Evolutionary conservation across 177 flowering plant species (phyloP), one percentile per base, ranked within the genome.

Genomic region (Vitis hybrid): DNA sequence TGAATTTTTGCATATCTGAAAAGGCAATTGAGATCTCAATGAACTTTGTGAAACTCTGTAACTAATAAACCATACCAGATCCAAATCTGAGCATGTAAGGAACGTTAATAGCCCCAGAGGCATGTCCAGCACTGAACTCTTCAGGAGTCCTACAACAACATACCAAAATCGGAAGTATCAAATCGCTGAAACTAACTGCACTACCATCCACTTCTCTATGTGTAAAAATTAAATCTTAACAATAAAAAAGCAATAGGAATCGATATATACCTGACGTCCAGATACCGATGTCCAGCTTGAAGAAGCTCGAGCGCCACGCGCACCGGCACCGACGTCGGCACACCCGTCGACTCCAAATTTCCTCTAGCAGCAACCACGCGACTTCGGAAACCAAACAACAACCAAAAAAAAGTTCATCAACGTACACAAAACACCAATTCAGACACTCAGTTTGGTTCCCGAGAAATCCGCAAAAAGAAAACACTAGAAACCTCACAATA

Each of bases 301-400:
- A 86, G 87, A 65, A 94, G 92, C 75, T 90, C 98, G n/a, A 82
- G 83, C 3, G 97, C 98, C 6, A 90, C 95, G 21, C 92, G 83
- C 9, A 94, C 94, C 1, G 97, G 97, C 52, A 91, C 98, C 15
- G 98, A 93, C 9, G 80, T 81, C 3, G 94, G 94, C 58, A 77
- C 80, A 10, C 80, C 84, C 1, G 66, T 13, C 2, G 83, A 63
- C 71, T 76, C 81, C 66, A 68, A 49, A 18, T 81, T 84, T 59
- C 69, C 79, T 67, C 81, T 76, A 30, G 72, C 70, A 13, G 81
- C 70, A 17, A 75, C 82, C 66, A 76, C 64, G 12, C 77, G 32
- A 53, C 85, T 86, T 61, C 68, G 59, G 2, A 56, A 50, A 35
- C 11, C 50, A 64, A 61, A 21, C 17, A 15, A 46, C 21, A 11